Evolutionary conservation across 352 stramenopile species (phyloP).

Genomic region (Aphanomyces stellatus): DNA sequence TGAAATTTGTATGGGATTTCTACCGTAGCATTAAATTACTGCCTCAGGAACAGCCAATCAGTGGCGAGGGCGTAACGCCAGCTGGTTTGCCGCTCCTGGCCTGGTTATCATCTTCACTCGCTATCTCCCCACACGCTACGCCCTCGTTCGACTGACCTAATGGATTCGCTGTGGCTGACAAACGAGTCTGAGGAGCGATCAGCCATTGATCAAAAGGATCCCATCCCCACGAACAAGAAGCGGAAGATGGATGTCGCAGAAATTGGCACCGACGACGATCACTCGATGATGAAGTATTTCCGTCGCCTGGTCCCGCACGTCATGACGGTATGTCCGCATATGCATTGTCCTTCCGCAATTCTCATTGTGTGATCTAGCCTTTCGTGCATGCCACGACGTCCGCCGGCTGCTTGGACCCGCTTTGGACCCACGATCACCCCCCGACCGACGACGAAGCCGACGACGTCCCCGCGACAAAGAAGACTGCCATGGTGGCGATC

Average conservation of each 20-base stretch:
- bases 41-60: not conserved
- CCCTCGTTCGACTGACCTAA: not conserved
- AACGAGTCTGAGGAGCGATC: not conserved
- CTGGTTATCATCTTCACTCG: too few relatives aligned
- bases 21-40: too few relatives aligned
- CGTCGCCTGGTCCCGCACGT: not conserved
- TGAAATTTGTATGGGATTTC: too few relatives aligned
- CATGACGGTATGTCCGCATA: not conserved
- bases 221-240: not conserved
- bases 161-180: not conserved
- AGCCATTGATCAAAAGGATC: not conserved
- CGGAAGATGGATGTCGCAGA: not conserved
- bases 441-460: not conserved
- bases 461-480: not conserved
- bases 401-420: slow-evolving; percentile 13
- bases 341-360: not conserved
- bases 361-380: not conserved
- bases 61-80: not conserved
- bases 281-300: slow-evolving; percentile 8
- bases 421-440: slow-evolving; percentile 1
- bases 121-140: too few relatives aligned
- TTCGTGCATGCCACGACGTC: slow-evolving; percentile 4
- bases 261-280: not conserved
- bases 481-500: too few relatives aligned
- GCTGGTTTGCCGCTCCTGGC: too few relatives aligned